These are phyloP conservation scores for Nowakowskiella sp. DNA, from an alignment of 192 early-diverging fungal genomes.

Conservation along the genomic window DNA sequence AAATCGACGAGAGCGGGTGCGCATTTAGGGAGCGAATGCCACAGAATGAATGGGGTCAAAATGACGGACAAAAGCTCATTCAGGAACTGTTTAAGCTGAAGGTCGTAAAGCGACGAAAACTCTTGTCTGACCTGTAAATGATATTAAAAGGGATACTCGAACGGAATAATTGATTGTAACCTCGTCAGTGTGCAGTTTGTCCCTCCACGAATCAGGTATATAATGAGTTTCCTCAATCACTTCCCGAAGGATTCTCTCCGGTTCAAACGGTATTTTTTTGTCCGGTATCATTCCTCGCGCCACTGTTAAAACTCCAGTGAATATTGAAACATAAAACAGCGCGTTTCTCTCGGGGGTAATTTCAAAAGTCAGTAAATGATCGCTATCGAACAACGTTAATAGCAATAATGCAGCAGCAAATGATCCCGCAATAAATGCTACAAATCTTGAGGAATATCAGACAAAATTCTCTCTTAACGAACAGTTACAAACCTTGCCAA, in stretches of 20 bases:
- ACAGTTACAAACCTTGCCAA: slow-evolving; percentile 52
- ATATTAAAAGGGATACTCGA: not conserved
- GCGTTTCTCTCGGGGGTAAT: slow-evolving; percentile 80
- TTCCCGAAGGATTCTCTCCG: slow-evolving; percentile 61
- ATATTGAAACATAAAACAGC: slow-evolving; percentile 90
- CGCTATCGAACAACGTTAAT: slow-evolving; percentile 77
- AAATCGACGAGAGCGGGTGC: slow-evolving; percentile 82
- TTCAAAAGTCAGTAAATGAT: slow-evolving; percentile 82
- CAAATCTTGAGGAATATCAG: slow-evolving; percentile 50
- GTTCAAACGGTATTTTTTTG: slow-evolving; percentile 75
- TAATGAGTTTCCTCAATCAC: slow-evolving; percentile 88
- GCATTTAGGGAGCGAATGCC: slow-evolving; percentile 63
- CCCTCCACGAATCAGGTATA: slow-evolving; percentile 77
- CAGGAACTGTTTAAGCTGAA: slow-evolving; percentile 69
- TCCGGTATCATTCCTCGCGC: slow-evolving; percentile 73
- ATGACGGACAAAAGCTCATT: slow-evolving; percentile 75
- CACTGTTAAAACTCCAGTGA: slow-evolving; percentile 73
- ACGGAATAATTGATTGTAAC: slow-evolving; percentile 36
- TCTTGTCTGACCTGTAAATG: slow-evolving; percentile 60
- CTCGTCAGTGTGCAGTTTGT: slow-evolving; percentile 70
- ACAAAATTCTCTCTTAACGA: not conserved
- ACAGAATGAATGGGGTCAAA: slow-evolving; percentile 77
- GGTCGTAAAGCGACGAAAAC: slow-evolving; percentile 71
- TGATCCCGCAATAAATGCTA: slow-evolving; percentile 81
- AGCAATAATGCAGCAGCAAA: slow-evolving; percentile 79